Evolutionary conservation across 768 basidiomycete genomes (phyloP).

Genomic region (Cytidiella melzeri): DNA sequence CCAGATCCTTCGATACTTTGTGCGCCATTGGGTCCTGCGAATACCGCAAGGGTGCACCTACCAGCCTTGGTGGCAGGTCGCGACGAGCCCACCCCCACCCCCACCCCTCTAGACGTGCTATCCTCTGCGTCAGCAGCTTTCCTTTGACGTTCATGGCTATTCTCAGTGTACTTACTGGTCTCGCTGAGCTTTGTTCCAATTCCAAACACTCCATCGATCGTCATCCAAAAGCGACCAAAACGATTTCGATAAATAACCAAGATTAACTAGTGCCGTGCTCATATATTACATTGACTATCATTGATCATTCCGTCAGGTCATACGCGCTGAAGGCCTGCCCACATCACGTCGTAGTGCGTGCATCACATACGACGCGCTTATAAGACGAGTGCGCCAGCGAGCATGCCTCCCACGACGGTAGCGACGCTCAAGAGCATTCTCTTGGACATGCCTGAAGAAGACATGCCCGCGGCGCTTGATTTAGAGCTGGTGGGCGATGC

Average conservation of each 20-base stretch:
- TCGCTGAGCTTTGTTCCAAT: no score
- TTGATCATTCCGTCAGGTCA: no score
- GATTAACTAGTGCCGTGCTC: no score
- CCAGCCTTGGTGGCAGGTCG: slow-evolving; percentile 15
- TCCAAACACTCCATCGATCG: background rate
- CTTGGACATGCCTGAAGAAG: slow-evolving; percentile 6
- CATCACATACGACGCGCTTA: no score
- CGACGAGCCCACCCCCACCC: slow-evolving; percentile 18
- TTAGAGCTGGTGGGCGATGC: background rate
- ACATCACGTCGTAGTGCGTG: no score
- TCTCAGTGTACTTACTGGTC: background rate
- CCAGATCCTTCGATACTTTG: slow-evolving; percentile 13
- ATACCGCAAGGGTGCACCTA: slow-evolving; percentile 14
- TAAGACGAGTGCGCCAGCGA: slow-evolving; percentile 16
- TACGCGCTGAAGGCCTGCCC: no score
- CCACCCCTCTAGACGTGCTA: slow-evolving; percentile 3
- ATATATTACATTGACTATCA: no score
- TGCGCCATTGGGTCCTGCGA: slow-evolving; percentile 16
- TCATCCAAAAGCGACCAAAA: background rate
- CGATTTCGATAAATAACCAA: background rate
- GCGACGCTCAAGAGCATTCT: slow-evolving; percentile 13
- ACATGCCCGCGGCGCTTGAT: slow-evolving; percentile 10
- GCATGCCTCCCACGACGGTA: slow-evolving; percentile 13
- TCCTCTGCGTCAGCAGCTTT: background rate
- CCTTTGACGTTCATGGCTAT: background rate